phyloP scores from a whole-genome alignment of 2,329 filamentous ascomycete species.

The Aspergillus quadrilineatus region DNA sequence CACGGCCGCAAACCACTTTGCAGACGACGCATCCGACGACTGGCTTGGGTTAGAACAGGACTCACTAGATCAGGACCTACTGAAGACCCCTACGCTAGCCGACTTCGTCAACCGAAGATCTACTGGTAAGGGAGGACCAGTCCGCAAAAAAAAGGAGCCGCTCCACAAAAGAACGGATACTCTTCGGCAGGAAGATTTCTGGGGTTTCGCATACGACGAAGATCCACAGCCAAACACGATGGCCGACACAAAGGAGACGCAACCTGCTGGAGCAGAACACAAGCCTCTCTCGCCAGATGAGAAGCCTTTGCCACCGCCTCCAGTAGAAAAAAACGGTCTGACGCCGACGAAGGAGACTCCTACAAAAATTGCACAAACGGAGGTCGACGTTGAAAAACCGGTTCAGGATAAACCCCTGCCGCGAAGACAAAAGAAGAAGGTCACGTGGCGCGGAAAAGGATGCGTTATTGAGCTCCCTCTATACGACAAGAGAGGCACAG shows the following conservation, averaged over 20 bases:
- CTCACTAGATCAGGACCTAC: slow-evolving; percentile 36
- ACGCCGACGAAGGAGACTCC: slow-evolving; percentile 9
- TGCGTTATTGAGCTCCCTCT: slow-evolving; percentile 69
- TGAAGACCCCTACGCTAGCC: slow-evolving; percentile 42
- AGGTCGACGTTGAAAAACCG: slow-evolving; percentile 18
- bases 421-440: slow-evolving; percentile 61
- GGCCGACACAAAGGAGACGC: slow-evolving; percentile 31
- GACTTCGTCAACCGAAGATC: slow-evolving; percentile 34
- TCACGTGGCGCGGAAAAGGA: slow-evolving; percentile 72
- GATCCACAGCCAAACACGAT: slow-evolving; percentile 33
- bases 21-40: slow-evolving; percentile 44
- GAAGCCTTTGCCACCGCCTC: slow-evolving; percentile 43
- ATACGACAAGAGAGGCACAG: slow-evolving; percentile 64
- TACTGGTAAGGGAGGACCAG: slow-evolving; percentile 16
- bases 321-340: slow-evolving; percentile 20
- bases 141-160: slow-evolving; percentile 34
- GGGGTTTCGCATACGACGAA: slow-evolving; percentile 46
- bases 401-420: slow-evolving; percentile 27
- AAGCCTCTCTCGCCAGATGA: slow-evolving; percentile 32
- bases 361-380: slow-evolving; percentile 14
- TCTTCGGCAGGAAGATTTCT: slow-evolving; percentile 46
- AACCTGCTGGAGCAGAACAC: slow-evolving; percentile 21
- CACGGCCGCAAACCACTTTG: slow-evolving; percentile 42
- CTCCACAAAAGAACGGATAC: slow-evolving; percentile 42
- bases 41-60: slow-evolving; percentile 46